Evolutionary conservation across 768 basidiomycete species (phyloP).

Genomic region (Hypsizygus marmoreus): DNA sequence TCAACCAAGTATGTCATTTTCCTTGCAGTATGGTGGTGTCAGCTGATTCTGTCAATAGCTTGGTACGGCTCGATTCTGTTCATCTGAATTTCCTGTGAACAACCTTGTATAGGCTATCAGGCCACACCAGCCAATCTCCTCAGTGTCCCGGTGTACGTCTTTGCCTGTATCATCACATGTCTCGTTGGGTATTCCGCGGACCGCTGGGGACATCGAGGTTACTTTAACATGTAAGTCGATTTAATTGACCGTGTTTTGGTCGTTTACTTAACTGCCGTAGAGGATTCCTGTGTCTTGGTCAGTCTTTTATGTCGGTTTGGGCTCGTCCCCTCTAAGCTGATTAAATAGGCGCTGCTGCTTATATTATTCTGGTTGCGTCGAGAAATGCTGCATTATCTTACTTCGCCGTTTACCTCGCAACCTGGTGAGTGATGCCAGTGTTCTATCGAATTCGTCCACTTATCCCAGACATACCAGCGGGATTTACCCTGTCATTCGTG

Average conservation of each 20-base stretch:
- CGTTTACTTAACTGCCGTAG: slow-evolving; percentile 17
- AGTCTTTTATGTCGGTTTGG: slow-evolving; percentile 8
- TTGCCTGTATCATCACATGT: slow-evolving; percentile 70
- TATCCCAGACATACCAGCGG: slow-evolving; percentile 42
- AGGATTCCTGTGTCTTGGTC: slow-evolving; percentile 38
- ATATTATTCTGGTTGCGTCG: slow-evolving; percentile 69
- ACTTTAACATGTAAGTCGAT: slow-evolving; percentile 59
- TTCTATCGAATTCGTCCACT: neutral
- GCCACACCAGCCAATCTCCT: slow-evolving; percentile 76
- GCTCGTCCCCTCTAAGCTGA: neutral
- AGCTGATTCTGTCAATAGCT: no score
- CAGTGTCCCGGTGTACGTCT: slow-evolving; percentile 75
- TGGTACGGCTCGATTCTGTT: slow-evolving; percentile 29
- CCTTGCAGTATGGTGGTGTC: neutral
- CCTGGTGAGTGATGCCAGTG: slow-evolving; percentile 45
- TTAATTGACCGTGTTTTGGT: neutral
- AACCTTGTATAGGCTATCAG: slow-evolving; percentile 46
- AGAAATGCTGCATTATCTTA: slow-evolving; percentile 67
- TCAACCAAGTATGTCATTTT: slow-evolving; percentile 53
- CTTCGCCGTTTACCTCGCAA: slow-evolving; percentile 70
- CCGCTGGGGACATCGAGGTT: slow-evolving; percentile 57
- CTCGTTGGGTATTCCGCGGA: slow-evolving; percentile 65
- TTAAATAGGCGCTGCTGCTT: slow-evolving; percentile 54
- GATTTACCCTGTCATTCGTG: slow-evolving; percentile 74
- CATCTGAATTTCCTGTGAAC: neutral